Evolutionary conservation across 192 early-diverging fungal species (phyloP), one percentile per base, ranked within the genome.

Genomic region (Gamsiella multidivaricata): DNA sequence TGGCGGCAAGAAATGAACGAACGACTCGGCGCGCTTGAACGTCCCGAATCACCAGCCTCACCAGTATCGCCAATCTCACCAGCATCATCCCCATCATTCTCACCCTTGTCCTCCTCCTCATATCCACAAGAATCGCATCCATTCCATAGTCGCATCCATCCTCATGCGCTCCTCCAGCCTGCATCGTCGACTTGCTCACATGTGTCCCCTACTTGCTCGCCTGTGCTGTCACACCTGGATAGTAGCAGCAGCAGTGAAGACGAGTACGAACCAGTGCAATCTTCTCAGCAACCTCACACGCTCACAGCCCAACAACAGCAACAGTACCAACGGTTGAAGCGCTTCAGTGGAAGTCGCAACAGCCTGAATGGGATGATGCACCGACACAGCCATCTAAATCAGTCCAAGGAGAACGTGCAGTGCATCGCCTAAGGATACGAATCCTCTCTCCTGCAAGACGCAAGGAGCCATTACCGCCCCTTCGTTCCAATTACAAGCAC

Each of bases 191-290:
- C 56, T 20, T 26, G 51, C 20, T 54, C 56, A 0, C 63, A 56
- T 25, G 36, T 45, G 3, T 67, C 73, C 5, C 73, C 73, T 15
- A 65, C 73, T 10, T 78, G 73, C 54, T 78, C 73, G 28, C 73
- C 73, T 17, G 46, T 78, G 20, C 65, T 78, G 14, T 78, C 73
- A 3, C 65, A 67, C 12, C 65, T 69, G 14, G 73, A 78, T 45
- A 78, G 71, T 43, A 69, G 58, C 60, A 72, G 70, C 61, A 69
- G 65, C 28, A 49, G 47, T 28, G 72, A 75, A 3, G 73, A 78
- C 28, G 73, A 78, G 5, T 78, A 63, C 31, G 65, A 62, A 28
- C 1, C 64, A 15, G 31, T 32, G 14, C 22, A 26, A 32, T 43
- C 28, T 22, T 33, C 60, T 32, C 61, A 45, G 26, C 28, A 28